A percentile compares a stretch with the other conserved stretches of the same genome.
Evolutionary conservation across 2,329 filamentous ascomycete species (phyloP).

Genomic region (Diaporthe sp.): DNA sequence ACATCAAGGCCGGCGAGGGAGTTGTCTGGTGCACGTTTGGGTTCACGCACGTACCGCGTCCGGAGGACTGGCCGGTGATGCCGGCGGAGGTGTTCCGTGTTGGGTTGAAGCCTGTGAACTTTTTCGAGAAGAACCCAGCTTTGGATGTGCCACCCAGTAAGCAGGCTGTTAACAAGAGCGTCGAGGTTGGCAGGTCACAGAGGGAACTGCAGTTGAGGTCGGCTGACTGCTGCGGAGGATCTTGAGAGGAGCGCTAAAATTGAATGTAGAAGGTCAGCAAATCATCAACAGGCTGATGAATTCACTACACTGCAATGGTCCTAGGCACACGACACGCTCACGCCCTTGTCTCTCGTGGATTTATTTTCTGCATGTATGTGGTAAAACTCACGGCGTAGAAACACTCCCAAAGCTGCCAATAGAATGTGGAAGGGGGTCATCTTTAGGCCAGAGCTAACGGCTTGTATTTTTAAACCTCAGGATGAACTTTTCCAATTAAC

Average conservation of each 20-base stretch:
- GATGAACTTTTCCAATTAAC: too few relatives aligned
- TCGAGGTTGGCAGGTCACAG: slow-evolving; percentile 40
- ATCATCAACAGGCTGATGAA: background rate
- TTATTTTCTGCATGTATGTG: too few relatives aligned
- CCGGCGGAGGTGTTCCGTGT: slow-evolving; percentile 68
- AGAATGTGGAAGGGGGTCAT: too few relatives aligned
- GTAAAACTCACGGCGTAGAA: too few relatives aligned
- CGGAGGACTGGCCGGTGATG: slow-evolving; percentile 79
- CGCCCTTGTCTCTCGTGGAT: too few relatives aligned
- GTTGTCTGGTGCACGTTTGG: slow-evolving; percentile 66
- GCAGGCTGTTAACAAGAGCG: slow-evolving; percentile 57
- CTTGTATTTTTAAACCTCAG: too few relatives aligned
- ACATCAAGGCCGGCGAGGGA: slow-evolving; percentile 60
- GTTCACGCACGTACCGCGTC: slow-evolving; percentile 71
- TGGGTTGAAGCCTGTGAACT: slow-evolving; percentile 63
- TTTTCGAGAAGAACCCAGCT: slow-evolving; percentile 65
- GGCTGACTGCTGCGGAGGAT: background rate
- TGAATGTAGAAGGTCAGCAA: background rate
- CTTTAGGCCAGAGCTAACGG: too few relatives aligned
- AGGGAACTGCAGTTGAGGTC: slow-evolving; percentile 24
- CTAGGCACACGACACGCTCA: too few relatives aligned
- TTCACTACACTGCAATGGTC: background rate
- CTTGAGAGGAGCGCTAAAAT: background rate
- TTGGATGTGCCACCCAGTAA: slow-evolving; percentile 61
- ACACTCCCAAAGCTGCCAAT: too few relatives aligned